These are phyloP conservation scores for Phoma herbarum DNA, from an alignment of 2,329 filamentous ascomycete species.

Conservation along the genomic window DNA sequence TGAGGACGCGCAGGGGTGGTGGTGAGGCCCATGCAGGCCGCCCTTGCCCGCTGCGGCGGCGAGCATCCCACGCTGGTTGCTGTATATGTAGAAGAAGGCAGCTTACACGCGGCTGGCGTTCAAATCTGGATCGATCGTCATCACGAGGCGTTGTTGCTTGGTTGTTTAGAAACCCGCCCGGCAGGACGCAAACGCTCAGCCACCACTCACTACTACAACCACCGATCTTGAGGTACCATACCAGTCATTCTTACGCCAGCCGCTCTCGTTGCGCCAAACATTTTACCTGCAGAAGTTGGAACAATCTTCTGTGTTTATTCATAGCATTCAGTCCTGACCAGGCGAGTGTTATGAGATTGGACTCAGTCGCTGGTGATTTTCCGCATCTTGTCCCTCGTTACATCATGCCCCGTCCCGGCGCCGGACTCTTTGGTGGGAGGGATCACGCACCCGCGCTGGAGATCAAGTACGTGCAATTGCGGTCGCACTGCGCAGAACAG, in stretches of 20 bases:
- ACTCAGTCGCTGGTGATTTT: slow-evolving; percentile 15
- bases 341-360: slow-evolving; percentile 12
- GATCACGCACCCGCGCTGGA: slow-evolving; percentile 50
- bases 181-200: slow-evolving; percentile 20
- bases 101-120: slow-evolving; percentile 17
- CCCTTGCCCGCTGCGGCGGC: slow-evolving; percentile 31
- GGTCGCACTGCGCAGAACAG: slow-evolving; percentile 7
- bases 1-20: slow-evolving; percentile 6
- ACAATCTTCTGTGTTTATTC: not conserved
- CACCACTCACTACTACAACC: slow-evolving; percentile 12
- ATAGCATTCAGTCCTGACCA: not conserved
- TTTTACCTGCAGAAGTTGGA: slow-evolving; percentile 1
- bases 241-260: slow-evolving; percentile 7
- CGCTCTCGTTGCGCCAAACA: slow-evolving; percentile 4
- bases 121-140: slow-evolving; percentile 11
- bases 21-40: slow-evolving; percentile 23
- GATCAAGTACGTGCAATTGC: slow-evolving; percentile 51
- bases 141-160: slow-evolving; percentile 10
- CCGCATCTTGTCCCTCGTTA: slow-evolving; percentile 26
- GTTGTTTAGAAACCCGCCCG: slow-evolving; percentile 13
- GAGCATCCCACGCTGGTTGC: slow-evolving; percentile 23
- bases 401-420: slow-evolving; percentile 44
- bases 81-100: slow-evolving; percentile 20
- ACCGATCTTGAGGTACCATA: slow-evolving; percentile 2
- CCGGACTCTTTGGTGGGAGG: slow-evolving; percentile 47